Conservation (phyloP, 31 red algal genomes). For the Porphyra umbilicalis region DNA sequence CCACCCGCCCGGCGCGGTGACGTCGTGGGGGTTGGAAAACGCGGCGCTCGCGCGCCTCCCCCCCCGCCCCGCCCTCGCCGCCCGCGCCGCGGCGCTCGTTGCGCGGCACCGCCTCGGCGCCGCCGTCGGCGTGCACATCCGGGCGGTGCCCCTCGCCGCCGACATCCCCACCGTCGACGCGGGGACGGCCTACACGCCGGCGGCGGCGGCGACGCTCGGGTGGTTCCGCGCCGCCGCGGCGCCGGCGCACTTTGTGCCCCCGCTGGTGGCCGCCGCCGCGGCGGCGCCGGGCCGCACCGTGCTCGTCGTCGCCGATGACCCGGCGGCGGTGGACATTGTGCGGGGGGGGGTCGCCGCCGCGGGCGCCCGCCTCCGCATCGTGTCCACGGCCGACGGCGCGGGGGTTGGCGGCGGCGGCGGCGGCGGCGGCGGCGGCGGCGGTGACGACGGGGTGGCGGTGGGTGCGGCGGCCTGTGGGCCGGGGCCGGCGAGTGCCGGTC, state of each 20-base stretch:
- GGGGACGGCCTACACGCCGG: constrained; percentile 10
- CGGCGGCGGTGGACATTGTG: constrained; percentile 22
- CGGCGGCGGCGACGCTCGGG: constrained; percentile 6
- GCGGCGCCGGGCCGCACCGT: neutral
- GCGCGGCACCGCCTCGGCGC: neutral
- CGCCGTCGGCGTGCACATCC: constrained; percentile 37
- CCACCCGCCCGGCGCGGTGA: neutral
- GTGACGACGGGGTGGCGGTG: neutral
- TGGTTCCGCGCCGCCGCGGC: constrained; percentile 23
- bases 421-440: neutral
- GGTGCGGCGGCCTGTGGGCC: neutral
- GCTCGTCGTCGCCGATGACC: constrained; percentile 52
- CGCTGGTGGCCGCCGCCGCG: neutral
- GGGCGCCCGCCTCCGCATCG: neutral
- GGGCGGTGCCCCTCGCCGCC: constrained; percentile 10
- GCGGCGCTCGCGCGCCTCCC: constrained; percentile 4
- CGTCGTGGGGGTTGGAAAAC: neutral
- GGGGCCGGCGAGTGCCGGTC: constrained; percentile 21
- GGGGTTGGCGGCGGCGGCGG: neutral
- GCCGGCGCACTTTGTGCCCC: constrained; percentile 3
- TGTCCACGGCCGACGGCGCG: neutral
- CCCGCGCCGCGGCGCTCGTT: constrained; percentile 1
- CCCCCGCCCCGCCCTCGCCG: neutral
- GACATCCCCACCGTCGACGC: constrained; percentile 7
- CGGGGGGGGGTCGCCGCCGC: constrained; percentile 12